These are phyloP conservation scores for Kwoniella shivajii DNA, from an alignment of 1,284 basidiomycete species.

Conservation along the genomic window DNA sequence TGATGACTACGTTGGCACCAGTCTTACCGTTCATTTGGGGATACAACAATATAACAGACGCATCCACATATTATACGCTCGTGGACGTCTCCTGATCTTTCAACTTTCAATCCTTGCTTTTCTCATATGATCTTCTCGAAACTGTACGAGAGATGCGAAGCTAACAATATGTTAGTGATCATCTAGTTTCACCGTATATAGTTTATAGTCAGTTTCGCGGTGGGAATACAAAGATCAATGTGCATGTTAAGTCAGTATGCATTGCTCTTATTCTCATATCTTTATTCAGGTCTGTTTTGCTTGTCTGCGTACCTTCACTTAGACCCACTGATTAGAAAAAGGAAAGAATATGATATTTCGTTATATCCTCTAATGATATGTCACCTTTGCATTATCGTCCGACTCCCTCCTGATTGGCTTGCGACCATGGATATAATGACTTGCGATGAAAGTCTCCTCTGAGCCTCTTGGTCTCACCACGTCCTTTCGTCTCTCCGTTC, in stretches of 20 bases:
- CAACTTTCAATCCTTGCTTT: background rate
- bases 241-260: no score
- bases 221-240: no score
- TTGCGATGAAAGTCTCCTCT: no score
- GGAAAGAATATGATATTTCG: no score
- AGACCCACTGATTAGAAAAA: no score
- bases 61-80: constrained; percentile 34
- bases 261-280: no score
- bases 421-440: background rate
- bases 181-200: background rate
- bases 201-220: no score
- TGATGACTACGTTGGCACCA: constrained; percentile 52
- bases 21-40: constrained; percentile 43
- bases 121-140: background rate
- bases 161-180: background rate
- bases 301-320: no score
- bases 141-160: background rate
- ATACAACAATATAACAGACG: constrained; percentile 24
- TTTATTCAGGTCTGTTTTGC: no score
- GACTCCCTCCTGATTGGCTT: background rate
- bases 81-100: constrained; percentile 36
- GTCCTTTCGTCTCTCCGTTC: background rate
- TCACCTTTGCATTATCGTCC: background rate
- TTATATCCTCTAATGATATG: no score
- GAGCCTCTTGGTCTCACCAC: background rate